These are phyloP conservation scores for Globisporangium cystogenes DNA, from an alignment of 352 stramenopile species.

Conservation along the genomic window DNA sequence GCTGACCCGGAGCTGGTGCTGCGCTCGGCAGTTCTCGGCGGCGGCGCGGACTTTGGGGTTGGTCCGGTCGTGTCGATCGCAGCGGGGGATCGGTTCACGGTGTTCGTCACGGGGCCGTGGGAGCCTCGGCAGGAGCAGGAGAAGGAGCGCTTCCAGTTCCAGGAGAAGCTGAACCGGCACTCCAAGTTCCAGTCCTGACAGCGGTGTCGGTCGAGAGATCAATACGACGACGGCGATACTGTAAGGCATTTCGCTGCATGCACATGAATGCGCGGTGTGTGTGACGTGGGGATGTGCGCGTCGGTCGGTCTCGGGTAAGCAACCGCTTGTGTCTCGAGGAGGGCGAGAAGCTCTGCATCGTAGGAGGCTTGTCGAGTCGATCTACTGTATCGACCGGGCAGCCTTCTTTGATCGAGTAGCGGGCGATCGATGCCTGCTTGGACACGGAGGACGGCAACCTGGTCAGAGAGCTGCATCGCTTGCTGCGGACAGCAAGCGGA, in stretches of 20 bases:
- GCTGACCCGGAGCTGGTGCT: slow-evolving; percentile 48
- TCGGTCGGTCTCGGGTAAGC: background rate
- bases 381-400: no score
- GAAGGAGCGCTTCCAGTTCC: slow-evolving; percentile 26
- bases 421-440: no score
- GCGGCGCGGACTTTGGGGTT: slow-evolving; percentile 30
- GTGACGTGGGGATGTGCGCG: background rate
- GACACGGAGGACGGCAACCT: no score
- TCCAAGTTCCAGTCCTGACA: slow-evolving; percentile 14
- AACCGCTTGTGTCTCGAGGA: no score
- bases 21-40: slow-evolving; percentile 13
- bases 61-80: slow-evolving; percentile 49
- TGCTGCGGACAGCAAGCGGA: no score
- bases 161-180: slow-evolving; percentile 46
- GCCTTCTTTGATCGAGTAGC: no score
- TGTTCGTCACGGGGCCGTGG: slow-evolving; percentile 50
- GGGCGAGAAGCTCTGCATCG: no score
- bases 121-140: slow-evolving; percentile 28
- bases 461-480: no score
- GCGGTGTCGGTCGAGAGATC: no score
- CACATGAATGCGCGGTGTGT: background rate
- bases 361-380: no score
- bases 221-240: no score
- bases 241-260: background rate
- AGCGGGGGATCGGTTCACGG: slow-evolving; percentile 47